Base-by-base conservation (phyloP, 257 asterid genomes). In the Phtheirospermum japonicum region DNA sequence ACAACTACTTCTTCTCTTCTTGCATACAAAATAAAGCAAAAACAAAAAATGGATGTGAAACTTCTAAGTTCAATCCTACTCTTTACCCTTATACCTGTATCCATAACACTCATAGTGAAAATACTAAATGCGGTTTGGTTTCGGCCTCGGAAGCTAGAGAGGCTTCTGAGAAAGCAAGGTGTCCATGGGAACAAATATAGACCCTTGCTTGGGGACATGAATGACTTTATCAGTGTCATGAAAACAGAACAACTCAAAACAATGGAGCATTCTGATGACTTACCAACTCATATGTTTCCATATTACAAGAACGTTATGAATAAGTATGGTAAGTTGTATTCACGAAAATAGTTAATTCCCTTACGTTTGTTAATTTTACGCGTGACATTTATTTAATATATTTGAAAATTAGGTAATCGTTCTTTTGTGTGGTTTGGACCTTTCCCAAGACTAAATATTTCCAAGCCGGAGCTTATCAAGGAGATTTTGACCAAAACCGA, bases 401-500 rank as follows among this genome's bases (percentile, higher is more conserved):
- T n/a, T n/a, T n/a, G n/a, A n/a, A n/a, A n/a, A n/a, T n/a, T n/a
- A n/a, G n/a, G n/a, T n/a, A n/a, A n/a, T n/a, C n/a, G n/a, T n/a
- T n/a, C n/a, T 13, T 77, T 74, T 57, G 26, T 69, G 8, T 80
- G 85, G 83, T 56, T 80, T 0, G 83, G 83, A 1, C 80, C 83
- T 8, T 65, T 57, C 4, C 85, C 80, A 13, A 56, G 59, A 17
- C 9, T 80, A 66, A 49, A 26, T 11, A 45, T 77, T 8, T 34
- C 45, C 2, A 83, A 80, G 10, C 77, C 85, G 12, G 60, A 68
- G 62, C 59, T 74, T 1, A n/a, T 80, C 59, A 74, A 59, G 68
- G 85, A 77, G 68, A 69, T 80, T 45, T 60, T 80, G 1, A 31
- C 71, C 0, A 71, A 57, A 14, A 68, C 75, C 0, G 67, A 64